Base-by-base conservation (phyloP, 1,284 basidiomycete genomes). In the Tylopilus orsonianus region DNA sequence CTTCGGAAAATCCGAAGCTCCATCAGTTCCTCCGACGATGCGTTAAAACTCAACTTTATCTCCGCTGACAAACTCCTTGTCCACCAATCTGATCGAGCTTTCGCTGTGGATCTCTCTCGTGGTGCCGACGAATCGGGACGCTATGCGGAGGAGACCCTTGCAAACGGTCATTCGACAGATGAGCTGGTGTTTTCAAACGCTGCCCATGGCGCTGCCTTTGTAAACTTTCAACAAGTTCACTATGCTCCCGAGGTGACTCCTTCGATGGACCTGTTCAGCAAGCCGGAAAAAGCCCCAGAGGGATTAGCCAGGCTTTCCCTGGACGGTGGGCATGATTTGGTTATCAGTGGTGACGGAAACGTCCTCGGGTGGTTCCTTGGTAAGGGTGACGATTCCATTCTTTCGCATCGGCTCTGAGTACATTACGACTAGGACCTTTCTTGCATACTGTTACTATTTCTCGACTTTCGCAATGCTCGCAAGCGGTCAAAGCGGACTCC, bases 351-450 rank as follows among this genome's bases (percentile, higher is more conserved):
- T 14, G 80, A 87, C 59, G 85, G 85, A 12, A 77, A 72, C 45
- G 80, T 69, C 34, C 47, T 87, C 24, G 84, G 85, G 53, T 87
- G 85, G 86, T 76, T 87, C 63, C 71, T 87, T 20, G 85, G 85
- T 85, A 59, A 44, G 72, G 47, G 12, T 46, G 19, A 16, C 24
- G 23, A 45, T 39, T 37, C n/a, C 9, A 44, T 39, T 4, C 16
- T 26, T 26, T 43, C 29, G 19, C 5, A 13, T 4, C 4, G 23
- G 13, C 13, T 30, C 29, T 4, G 29, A 44, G 46, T 26, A n/a
- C 47, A 32, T 44, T 39, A 6, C 8, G 12, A 44, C 39, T 27
- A 88, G 85, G 86, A 0, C 79, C 85, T 7, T 84, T 77, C 59
- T 62, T 88, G 20, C 83, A 86, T 55, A 79, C 75, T 2, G 55